Base-by-base conservation (phyloP, 2,329 filamentous ascomycete species). In the Talaromyces rugulosus region DNA sequence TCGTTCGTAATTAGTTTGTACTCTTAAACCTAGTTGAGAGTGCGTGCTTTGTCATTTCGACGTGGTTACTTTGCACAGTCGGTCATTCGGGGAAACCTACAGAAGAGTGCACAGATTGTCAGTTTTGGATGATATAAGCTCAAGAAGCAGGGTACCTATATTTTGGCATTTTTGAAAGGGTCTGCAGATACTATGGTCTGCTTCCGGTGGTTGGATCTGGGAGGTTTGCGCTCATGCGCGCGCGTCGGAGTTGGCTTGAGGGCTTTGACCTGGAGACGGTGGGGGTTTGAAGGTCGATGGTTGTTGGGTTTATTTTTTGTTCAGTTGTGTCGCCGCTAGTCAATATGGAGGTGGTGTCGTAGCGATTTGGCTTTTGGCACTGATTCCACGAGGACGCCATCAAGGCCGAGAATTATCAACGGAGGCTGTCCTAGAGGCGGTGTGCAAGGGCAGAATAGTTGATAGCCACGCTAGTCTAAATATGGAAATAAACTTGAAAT, bases 131-230 rank as follows among this genome's bases (percentile, higher is more conserved):
- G 11, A 53, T 28, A 28, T 6, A 31, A 1, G 2, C 31, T 31
- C 9, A 3, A 31, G 63, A 64, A 53, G 56, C 52, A 30, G 63
- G 31, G 23, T 34, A 84, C 89, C 85, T 85, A 94, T 92, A 95
- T 85, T 94, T 94, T 63, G 90, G 91, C 91, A 95, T 94, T 67
- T 23, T 83, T 90, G 82, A 66, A 28, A 44, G 44, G n/a, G 36
- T n/a, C 4, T 56, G 8, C 44, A 34, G 30, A 23, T 14, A 27
- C 28, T 58, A 31, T 31, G 50, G 30, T 53, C 50, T 53, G 44
- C 36, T 30, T 58, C 18, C 16, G 14, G 27, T 23, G 23, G 4
- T 33, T 18, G 27, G 42, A 16, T 28, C 14, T 30, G 9, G 33
- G 31, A 42, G 27, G 52, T 34, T 60, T 33, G 50, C 50, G 51